Evolutionary conservation across 495 filamentous ascomycete genomes (phyloP).

Genomic region (Lichenothelia convexa): DNA sequence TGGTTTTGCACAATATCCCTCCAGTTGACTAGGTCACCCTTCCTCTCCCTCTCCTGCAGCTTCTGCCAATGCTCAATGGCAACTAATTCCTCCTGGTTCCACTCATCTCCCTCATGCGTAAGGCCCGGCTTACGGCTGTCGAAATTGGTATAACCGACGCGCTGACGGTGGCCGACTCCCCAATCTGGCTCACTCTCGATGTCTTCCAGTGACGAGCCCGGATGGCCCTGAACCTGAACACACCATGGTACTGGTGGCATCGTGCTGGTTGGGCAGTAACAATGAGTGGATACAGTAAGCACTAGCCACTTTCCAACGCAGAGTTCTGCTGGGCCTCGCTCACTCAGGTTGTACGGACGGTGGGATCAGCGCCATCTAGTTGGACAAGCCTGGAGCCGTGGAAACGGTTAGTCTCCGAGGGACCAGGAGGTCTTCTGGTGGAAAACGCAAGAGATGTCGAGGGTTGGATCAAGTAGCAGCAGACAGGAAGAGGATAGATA

Average conservation of each 20-base stretch:
- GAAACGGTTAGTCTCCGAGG: too few species aligned
- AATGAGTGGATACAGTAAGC: too few species aligned
- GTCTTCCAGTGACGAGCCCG: slow-evolving; percentile 8
- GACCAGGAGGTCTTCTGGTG: too few species aligned
- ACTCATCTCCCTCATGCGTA: slow-evolving; percentile 10
- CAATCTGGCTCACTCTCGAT: slow-evolving; percentile 10
- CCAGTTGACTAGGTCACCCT: slow-evolving; percentile 9
- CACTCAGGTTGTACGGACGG: too few species aligned
- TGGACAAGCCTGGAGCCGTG: too few species aligned
- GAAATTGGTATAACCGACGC: slow-evolving; percentile 8
- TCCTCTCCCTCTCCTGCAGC: slow-evolving; percentile 1
- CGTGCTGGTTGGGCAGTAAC: too few species aligned
- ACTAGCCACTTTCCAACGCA: too few species aligned
- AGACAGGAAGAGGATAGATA: too few species aligned
- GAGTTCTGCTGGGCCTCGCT: too few species aligned
- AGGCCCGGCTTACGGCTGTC: slow-evolving; percentile 8
- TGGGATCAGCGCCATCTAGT: too few species aligned
- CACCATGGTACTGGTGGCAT: slow-evolving; percentile 11
- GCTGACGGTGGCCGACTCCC: slow-evolving; percentile 7
- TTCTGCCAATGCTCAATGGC: slow-evolving; percentile 1
- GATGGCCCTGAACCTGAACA: slow-evolving; percentile 6
- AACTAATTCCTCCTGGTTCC: slow-evolving; percentile 1
- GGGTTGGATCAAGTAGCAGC: too few species aligned
- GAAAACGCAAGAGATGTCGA: too few species aligned
- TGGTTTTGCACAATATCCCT: slow-evolving; percentile 4